phyloP scores from a whole-genome alignment of 495 filamentous ascomycete genomes.

The Aspergillus leporis region DNA sequence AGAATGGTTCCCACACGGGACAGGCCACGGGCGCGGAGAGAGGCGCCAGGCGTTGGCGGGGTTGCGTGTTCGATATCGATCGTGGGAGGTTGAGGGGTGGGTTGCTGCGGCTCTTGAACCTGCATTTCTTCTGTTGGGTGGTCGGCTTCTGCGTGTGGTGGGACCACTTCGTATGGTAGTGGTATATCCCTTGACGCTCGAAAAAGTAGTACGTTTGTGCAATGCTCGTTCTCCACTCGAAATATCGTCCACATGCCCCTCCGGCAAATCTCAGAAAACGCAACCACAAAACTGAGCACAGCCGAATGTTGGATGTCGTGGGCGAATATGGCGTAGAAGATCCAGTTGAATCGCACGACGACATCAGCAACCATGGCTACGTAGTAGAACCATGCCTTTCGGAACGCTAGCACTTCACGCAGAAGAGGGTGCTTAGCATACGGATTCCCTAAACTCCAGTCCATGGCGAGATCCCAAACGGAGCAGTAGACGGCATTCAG shows the following conservation, averaged over 20 bases:
- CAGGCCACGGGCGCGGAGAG: slow-evolving; percentile 34
- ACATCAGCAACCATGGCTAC: slow-evolving; percentile 79
- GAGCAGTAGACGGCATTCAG: slow-evolving; percentile 82
- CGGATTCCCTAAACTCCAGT: slow-evolving; percentile 84
- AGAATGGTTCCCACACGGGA: slow-evolving; percentile 61
- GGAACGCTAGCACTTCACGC: slow-evolving; percentile 77
- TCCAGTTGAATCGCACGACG: slow-evolving; percentile 91
- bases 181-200: slow-evolving; percentile 80
- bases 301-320: slow-evolving; percentile 78
- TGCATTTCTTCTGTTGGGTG: slow-evolving; percentile 23
- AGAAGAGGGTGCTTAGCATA: slow-evolving; percentile 68
- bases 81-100: slow-evolving; percentile 24
- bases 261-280: slow-evolving; percentile 74
- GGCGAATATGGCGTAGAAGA: slow-evolving; percentile 86
- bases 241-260: slow-evolving; percentile 89
- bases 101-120: slow-evolving; percentile 34
- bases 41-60: slow-evolving; percentile 30
- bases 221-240: slow-evolving; percentile 96
- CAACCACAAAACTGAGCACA: slow-evolving; percentile 71
- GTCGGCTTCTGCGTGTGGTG: slow-evolving; percentile 27
- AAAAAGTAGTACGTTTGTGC: slow-evolving; percentile 80
- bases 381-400: slow-evolving; percentile 79
- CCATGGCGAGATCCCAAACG: slow-evolving; percentile 97
- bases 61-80: slow-evolving; percentile 36
- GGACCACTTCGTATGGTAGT: slow-evolving; percentile 69